Evolutionary conservation across 768 basidiomycete species (phyloP).

Genomic region (Russula abietina): DNA sequence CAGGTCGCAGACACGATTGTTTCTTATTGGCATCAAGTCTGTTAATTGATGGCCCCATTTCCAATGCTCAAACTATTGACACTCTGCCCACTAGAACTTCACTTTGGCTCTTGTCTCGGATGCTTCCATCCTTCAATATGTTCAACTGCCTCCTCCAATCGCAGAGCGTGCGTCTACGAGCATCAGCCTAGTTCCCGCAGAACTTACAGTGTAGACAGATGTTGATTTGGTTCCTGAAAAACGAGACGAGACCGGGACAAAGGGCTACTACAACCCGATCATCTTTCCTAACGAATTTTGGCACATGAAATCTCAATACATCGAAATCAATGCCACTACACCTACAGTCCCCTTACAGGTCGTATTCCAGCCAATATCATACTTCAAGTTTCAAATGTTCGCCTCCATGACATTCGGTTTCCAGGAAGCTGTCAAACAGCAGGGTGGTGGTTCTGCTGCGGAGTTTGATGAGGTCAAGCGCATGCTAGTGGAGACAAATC

Average conservation of each 20-base stretch:
- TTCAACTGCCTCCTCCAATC: conserved; percentile 52
- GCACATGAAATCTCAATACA: conserved; percentile 75
- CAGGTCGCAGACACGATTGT: conserved; percentile 38
- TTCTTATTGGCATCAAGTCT: conserved; percentile 78
- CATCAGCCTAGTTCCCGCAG: neutral
- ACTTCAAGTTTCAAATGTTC: conserved; percentile 83
- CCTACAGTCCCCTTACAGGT: conserved; percentile 72
- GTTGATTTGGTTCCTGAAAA: conserved; percentile 52
- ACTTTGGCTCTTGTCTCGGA: conserved; percentile 84
- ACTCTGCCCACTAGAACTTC: conserved; percentile 53
- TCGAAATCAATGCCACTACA: conserved; percentile 83
- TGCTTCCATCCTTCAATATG: conserved; percentile 45
- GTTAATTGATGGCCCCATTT: conserved; percentile 22
- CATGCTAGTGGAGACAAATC: conserved; percentile 85
- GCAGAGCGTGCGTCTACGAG: conserved; percentile 48
- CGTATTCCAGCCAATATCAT: conserved; percentile 78
- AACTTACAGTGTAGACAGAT: conserved; percentile 39
- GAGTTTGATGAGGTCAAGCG: conserved; percentile 95
- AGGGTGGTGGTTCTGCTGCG: conserved; percentile 51
- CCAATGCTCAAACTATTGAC: neutral
- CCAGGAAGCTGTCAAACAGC: conserved; percentile 76
- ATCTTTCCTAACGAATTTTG: conserved; percentile 95
- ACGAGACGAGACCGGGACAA: conserved; percentile 59
- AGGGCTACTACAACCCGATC: conserved; percentile 78
- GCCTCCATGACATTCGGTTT: conserved; percentile 82